Base-by-base conservation (phyloP, 768 basidiomycete species). In the Russula foetens region DNA sequence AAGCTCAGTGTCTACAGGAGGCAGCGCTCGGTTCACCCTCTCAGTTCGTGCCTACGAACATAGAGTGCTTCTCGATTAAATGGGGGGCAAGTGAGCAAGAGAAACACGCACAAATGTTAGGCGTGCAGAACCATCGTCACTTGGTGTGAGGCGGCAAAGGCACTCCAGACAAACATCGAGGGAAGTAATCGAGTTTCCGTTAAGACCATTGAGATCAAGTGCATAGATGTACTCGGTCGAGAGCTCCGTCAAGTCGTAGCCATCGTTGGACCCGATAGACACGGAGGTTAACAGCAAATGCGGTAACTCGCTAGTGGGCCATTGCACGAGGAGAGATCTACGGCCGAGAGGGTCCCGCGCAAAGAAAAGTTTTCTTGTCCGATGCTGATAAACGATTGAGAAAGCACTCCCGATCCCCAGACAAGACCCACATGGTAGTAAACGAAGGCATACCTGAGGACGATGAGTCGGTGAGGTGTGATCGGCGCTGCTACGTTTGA, bases 271-370 rank as follows among this genome's bases (percentile, higher is more conserved):
- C 7, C 86, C 86, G 23, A 75, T 70, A 5, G 88, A 85, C 4
- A 84, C 84, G 0, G 90, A 92, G 8, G 84, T 71, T 28, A 93
- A 72, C 33, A 89, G 68, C 45, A 92, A 75, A 61, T 78, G 79
- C 0, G 86, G 84, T 5, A 72, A 72, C 19, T 56, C 52, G 1
- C 63, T 41, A 15, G 78, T 79, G 29, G 87, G 86, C 59, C 71
- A 75, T 59, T 88, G 88, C 33, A 90, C 75, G 7, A 96, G 75
- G 7, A 96, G 77, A n/a, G 92, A 94, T 49, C 93, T 81, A 39
- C 92, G 81, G 7, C 92, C 92, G 2, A 94, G 79, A 3, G 91
- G 90, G 71, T 96, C 92, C 55, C 91, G 79, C 17, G 79, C 87
- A 67, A 87, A 92, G 72, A 82, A 89, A 9, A 96, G 67, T 33